phyloP scores from a whole-genome alignment of 2,329 filamentous ascomycete species.

The Nigrograna mackinnonii region DNA sequence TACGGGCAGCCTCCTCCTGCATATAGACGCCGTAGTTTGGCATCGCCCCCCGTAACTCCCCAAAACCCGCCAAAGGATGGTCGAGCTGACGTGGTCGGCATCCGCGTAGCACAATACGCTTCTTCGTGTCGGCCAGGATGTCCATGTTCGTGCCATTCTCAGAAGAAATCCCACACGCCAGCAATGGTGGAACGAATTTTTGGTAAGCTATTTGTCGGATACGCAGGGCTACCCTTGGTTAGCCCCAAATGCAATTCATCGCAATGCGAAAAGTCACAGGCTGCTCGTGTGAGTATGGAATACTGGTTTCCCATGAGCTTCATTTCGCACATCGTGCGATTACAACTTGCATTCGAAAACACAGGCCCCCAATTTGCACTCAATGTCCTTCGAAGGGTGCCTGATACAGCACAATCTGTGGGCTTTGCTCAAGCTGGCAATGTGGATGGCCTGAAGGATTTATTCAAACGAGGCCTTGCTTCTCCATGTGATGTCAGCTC shows the following conservation, averaged over 20 bases:
- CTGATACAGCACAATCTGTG: constrained; percentile 31
- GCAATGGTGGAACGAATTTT: background rate
- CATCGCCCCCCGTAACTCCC: background rate
- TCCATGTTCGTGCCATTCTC: constrained; percentile 20
- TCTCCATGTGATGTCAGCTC: constrained; percentile 37
- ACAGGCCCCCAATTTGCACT: constrained; percentile 28
- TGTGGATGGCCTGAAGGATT: constrained; percentile 32
- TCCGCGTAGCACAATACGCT: constrained; percentile 10
- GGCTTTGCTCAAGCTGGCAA: constrained; percentile 32
- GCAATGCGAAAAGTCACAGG: constrained; percentile 2
- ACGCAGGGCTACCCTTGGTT: background rate
- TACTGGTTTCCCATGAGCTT: constrained; percentile 13
- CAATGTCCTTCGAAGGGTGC: constrained; percentile 29
- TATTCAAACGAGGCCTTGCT: constrained; percentile 30
- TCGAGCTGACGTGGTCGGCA: constrained; percentile 1
- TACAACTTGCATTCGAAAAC: constrained; percentile 15
- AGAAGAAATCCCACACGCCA: constrained; percentile 9
- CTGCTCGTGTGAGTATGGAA: constrained; percentile 27
- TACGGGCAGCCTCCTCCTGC: background rate
- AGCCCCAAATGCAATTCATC: background rate
- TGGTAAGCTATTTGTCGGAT: background rate
- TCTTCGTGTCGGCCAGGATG: constrained; percentile 18
- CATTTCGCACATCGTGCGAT: background rate
- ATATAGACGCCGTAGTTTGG: too few relatives aligned
- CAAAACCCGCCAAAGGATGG: too few relatives aligned